Conservation (phyloP, 2,329 filamentous ascomycete species). For the Fusarium ramigenum region DNA sequence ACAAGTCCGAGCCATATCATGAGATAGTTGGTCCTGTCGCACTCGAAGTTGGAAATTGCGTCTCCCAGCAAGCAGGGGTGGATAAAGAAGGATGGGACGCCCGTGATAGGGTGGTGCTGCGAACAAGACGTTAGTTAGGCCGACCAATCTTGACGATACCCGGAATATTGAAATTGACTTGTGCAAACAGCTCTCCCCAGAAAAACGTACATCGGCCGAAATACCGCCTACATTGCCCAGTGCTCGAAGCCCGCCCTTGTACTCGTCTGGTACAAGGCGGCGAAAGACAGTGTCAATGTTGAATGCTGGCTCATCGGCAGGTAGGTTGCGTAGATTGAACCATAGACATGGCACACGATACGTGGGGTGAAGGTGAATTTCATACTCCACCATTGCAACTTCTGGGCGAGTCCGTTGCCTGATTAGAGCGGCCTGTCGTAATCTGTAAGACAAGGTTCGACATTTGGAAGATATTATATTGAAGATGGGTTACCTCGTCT, state of each 20-base stretch:
- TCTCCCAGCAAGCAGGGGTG: slow-evolving; percentile 92
- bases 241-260: slow-evolving; percentile 67
- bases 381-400: slow-evolving; percentile 69
- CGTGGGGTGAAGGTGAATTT: slow-evolving; percentile 78
- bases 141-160: slow-evolving; percentile 45
- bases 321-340: slow-evolving; percentile 72
- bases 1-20: slow-evolving; percentile 90
- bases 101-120: slow-evolving; percentile 85
- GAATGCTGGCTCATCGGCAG: slow-evolving; percentile 64
- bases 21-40: slow-evolving; percentile 75
- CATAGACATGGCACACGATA: slow-evolving; percentile 81
- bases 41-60: slow-evolving; percentile 75
- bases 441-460: slow-evolving; percentile 31
- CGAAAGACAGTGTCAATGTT: slow-evolving; percentile 76
- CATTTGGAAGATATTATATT: background rate
- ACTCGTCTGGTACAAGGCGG: slow-evolving; percentile 73
- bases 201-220: slow-evolving; percentile 75
- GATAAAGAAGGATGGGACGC: slow-evolving; percentile 84
- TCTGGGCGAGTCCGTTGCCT: slow-evolving; percentile 46
- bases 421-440: slow-evolving; percentile 53
- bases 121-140: slow-evolving; percentile 52
- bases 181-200: slow-evolving; percentile 39
- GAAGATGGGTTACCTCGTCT: slow-evolving; percentile 57
- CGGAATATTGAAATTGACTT: slow-evolving; percentile 45
- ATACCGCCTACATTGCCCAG: slow-evolving; percentile 76